Evolutionary conservation across 1,284 basidiomycete genomes (phyloP).

Genomic region (Exobasidium rhododendri): DNA sequence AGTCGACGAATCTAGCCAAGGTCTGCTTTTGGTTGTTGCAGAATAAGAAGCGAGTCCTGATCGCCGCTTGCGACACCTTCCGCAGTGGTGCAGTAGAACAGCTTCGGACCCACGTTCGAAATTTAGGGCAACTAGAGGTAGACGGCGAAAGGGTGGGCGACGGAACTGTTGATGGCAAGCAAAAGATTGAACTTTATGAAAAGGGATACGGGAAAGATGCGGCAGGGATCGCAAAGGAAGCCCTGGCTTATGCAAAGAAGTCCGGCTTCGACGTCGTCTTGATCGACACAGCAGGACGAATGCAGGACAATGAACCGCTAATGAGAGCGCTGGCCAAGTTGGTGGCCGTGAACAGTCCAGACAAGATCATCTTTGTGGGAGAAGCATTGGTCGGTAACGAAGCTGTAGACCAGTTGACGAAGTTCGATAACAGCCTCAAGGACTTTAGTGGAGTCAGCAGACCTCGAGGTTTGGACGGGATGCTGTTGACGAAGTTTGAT

Average conservation of each 20-base stretch:
- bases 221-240: conserved; percentile 92
- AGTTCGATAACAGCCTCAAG: conserved; percentile 50
- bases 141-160: conserved; percentile 27
- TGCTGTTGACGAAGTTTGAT: conserved; percentile 54
- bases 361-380: conserved; percentile 55
- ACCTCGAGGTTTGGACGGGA: conserved; percentile 46
- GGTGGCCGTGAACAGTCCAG: conserved; percentile 49
- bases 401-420: conserved; percentile 52
- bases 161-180: conserved; percentile 54
- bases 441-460: conserved; percentile 49
- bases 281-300: conserved; percentile 54
- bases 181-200: conserved; percentile 87
- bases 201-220: conserved; percentile 98
- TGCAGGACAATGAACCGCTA: conserved; percentile 55
- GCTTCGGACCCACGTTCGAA: conserved; percentile 90
- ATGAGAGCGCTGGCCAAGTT: conserved; percentile 53
- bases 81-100: conserved; percentile 97
- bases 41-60: conserved; percentile 85
- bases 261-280: conserved; percentile 51
- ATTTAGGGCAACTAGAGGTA: conserved; percentile 74
- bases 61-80: conserved; percentile 98
- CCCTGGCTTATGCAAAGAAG: conserved; percentile 61
- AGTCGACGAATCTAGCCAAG: conserved; percentile 96
- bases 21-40: conserved; percentile 99
- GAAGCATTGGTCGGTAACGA: conserved; percentile 55